Conservation (phyloP, 1,139 yeast species). For the Pichia norvegensis region DNA sequence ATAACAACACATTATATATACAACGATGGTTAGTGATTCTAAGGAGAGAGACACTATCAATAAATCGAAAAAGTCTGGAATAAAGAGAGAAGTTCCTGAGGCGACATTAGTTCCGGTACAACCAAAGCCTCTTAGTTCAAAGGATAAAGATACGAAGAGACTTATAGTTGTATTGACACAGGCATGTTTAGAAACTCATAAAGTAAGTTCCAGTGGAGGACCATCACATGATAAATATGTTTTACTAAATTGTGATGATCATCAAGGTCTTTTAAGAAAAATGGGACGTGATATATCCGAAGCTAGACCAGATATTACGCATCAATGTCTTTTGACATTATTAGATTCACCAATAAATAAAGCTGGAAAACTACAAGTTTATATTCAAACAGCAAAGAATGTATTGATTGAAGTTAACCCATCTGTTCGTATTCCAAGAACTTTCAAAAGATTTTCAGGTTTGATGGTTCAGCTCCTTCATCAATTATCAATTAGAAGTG, state of each 20-base stretch:
- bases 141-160: slow-evolving; percentile 76
- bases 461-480: slow-evolving; percentile 94
- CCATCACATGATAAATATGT: slow-evolving; percentile 91
- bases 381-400: slow-evolving; percentile 91
- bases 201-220: slow-evolving; percentile 63
- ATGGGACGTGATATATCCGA: slow-evolving; percentile 97
- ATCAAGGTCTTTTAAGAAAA: slow-evolving; percentile 88
- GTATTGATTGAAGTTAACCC: slow-evolving; percentile 95
- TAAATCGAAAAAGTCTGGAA: slow-evolving; percentile 23
- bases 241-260: slow-evolving; percentile 92
- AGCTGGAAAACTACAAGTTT: slow-evolving; percentile 93
- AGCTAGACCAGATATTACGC: slow-evolving; percentile 97
- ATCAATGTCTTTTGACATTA: slow-evolving; percentile 85
- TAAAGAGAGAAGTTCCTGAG: slow-evolving; percentile 38
- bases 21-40: slow-evolving; percentile 35
- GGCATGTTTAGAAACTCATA: slow-evolving; percentile 93
- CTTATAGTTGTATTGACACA: slow-evolving; percentile 87
- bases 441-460: slow-evolving; percentile 95
- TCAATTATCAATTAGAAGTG: slow-evolving; percentile 85
- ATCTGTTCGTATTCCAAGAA: slow-evolving; percentile 92
- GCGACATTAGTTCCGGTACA: slow-evolving; percentile 79
- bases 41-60: slow-evolving; percentile 35
- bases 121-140: slow-evolving; percentile 72
- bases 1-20: neutral
- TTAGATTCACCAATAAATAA: slow-evolving; percentile 94